These are phyloP conservation scores for Chimonanthus salicifolius DNA, from an alignment of 164 flowering plant species.

Conservation along the genomic window DNA sequence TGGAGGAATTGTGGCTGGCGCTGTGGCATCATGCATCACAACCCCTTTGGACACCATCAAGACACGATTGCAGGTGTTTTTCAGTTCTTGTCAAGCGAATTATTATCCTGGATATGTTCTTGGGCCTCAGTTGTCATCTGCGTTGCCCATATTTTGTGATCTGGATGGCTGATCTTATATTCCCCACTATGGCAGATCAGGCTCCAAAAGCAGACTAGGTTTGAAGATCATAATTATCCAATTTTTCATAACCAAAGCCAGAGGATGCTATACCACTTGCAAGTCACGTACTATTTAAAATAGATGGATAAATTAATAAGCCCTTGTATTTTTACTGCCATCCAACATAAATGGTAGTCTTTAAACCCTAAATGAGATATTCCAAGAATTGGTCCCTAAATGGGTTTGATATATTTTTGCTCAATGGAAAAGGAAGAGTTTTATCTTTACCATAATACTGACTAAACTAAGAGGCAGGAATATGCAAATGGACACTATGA, in stretches of 20 bases:
- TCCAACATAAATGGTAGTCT: no score
- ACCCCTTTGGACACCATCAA: conserved; percentile 98
- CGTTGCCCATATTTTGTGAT: background rate
- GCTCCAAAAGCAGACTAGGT: background rate
- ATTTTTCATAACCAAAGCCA: background rate
- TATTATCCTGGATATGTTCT: background rate
- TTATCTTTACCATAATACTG: no score
- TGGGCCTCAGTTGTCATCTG: background rate
- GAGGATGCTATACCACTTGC: no score
- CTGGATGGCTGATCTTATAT: background rate
- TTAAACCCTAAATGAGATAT: no score
- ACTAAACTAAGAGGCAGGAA: no score
- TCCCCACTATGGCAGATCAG: background rate
- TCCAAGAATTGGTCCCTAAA: no score
- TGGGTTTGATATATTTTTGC: no score
- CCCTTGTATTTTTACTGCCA: no score
- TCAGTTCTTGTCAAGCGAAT: background rate
- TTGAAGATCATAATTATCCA: background rate
- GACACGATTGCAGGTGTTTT: conserved; percentile 81
- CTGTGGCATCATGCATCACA: conserved; percentile 77
- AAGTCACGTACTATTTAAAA: no score
- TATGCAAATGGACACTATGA: no score
- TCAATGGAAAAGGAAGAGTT: no score
- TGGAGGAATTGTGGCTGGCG: conserved; percentile 90
- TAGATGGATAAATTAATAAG: no score